These are phyloP conservation scores for Pichia nanzhaoensis DNA, from an alignment of 805 yeast genomes.

Conservation along the genomic window DNA sequence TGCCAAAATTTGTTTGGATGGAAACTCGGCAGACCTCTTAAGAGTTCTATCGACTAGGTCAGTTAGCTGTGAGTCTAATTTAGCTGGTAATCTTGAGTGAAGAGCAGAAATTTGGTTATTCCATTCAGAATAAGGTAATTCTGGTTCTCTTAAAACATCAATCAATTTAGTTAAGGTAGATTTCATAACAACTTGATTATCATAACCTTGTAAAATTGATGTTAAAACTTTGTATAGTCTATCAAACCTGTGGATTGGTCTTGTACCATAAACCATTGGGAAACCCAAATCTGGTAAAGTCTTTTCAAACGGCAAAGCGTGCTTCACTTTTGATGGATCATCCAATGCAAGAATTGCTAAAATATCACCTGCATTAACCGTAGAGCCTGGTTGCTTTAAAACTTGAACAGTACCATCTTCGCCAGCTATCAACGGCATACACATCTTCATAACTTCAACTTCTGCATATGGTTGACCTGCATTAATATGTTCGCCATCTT, in stretches of 20 bases:
- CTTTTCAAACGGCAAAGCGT: constrained; percentile 92
- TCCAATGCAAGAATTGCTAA: constrained; percentile 91
- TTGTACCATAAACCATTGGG: constrained; percentile 76
- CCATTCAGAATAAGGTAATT: constrained; percentile 95
- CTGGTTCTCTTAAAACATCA: constrained; percentile 66
- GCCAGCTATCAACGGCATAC: constrained; percentile 92
- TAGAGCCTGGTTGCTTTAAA: constrained; percentile 97
- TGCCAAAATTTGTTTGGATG: constrained; percentile 78
- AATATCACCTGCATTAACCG: constrained; percentile 93
- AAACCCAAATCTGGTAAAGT: constrained; percentile 85
- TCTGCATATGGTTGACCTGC: constrained; percentile 96
- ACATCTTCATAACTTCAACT: constrained; percentile 99
- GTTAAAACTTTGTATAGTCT: constrained; percentile 52
- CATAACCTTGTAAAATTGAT: constrained; percentile 85
- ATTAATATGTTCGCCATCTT: constrained; percentile 86
- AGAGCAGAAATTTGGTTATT: constrained; percentile 74
- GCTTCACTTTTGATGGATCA: constrained; percentile 96
- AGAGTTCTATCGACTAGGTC: constrained; percentile 59
- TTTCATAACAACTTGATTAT: constrained; percentile 91
- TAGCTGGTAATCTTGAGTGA: constrained; percentile 80
- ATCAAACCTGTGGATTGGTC: constrained; percentile 70
- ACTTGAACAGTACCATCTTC: constrained; percentile 91
- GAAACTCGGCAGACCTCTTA: constrained; percentile 77
- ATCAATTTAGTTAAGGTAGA: constrained; percentile 69
- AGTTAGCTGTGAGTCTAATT: constrained; percentile 62